A percentile compares a stretch with the other conserved stretches of the same genome.
These are phyloP conservation scores for Inga laurina DNA, from an alignment of 306 rosid species.

Conservation along the genomic window DNA sequence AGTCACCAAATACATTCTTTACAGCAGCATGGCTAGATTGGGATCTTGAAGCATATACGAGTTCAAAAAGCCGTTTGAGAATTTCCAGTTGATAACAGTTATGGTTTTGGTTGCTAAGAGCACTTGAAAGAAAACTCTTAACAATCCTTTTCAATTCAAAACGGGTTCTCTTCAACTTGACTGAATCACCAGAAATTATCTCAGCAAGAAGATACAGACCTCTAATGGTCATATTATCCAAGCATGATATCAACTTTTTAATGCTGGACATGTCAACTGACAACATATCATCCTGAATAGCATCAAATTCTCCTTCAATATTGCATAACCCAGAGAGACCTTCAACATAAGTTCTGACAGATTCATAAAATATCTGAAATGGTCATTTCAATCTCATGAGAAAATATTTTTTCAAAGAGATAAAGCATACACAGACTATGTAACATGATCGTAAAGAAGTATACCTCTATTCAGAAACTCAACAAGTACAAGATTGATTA, in stretches of 20 bases:
- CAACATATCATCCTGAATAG: constrained; percentile 39
- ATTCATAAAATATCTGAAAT: constrained; percentile 71
- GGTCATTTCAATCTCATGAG: neutral
- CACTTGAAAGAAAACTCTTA: constrained; percentile 46
- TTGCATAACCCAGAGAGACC: constrained; percentile 48
- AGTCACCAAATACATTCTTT: constrained; percentile 41
- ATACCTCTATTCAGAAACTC: neutral
- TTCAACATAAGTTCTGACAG: constrained; percentile 53
- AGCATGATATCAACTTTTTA: constrained; percentile 40
- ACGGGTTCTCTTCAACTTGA: constrained; percentile 54
- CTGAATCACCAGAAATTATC: constrained; percentile 47
- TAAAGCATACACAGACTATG: neutral
- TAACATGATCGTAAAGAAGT: neutral
- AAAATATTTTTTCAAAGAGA: too few species aligned
- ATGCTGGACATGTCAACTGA: constrained; percentile 25
- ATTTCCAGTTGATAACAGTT: constrained; percentile 33
- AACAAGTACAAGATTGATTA: neutral
- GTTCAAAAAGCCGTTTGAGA: constrained; percentile 45
- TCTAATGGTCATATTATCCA: constrained; percentile 67
- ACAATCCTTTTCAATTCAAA: constrained; percentile 58
- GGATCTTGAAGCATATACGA: neutral
- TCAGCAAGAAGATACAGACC: constrained; percentile 64
- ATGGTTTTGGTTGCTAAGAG: constrained; percentile 33
- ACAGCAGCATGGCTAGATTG: constrained; percentile 16
- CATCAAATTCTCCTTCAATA: constrained; percentile 35